Evolutionary conservation across 2,329 filamentous ascomycete genomes (phyloP).

Genomic region (Penicillium sclerotiorum): DNA sequence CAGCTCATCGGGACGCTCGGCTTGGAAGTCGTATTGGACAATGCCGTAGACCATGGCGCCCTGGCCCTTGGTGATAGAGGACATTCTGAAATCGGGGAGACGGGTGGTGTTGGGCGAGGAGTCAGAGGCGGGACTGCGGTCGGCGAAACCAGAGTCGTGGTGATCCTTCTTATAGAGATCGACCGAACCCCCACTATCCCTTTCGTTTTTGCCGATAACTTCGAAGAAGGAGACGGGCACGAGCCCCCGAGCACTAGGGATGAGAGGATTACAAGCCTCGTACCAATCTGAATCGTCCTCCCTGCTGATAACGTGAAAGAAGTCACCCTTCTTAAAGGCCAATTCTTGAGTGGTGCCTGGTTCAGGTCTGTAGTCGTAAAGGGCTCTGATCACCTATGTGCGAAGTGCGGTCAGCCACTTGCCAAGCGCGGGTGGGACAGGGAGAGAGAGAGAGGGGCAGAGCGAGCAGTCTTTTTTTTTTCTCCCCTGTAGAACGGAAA

Average conservation of each 20-base stretch:
- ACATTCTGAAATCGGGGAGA: slow-evolving; percentile 41
- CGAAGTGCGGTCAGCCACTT: slow-evolving; percentile 16
- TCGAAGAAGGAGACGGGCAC: slow-evolving; percentile 96
- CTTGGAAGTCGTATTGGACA: slow-evolving; percentile 95
- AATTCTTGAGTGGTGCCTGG: slow-evolving; percentile 71
- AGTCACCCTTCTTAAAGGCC: slow-evolving; percentile 91
- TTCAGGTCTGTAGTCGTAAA: slow-evolving; percentile 86
- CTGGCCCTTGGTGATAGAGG: slow-evolving; percentile 54
- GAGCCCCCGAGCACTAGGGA: slow-evolving; percentile 81
- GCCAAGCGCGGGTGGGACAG: slow-evolving; percentile 10
- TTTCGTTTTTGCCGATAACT: slow-evolving; percentile 84
- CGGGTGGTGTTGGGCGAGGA: slow-evolving; percentile 25
- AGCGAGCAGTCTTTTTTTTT: background rate
- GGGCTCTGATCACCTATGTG: slow-evolving; percentile 86
- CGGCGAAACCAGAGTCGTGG: slow-evolving; percentile 90
- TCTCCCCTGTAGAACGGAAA: background rate
- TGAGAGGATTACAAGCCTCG: slow-evolving; percentile 92
- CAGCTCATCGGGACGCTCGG: slow-evolving; percentile 91
- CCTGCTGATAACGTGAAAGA: slow-evolving; percentile 95
- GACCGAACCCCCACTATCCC: slow-evolving; percentile 76
- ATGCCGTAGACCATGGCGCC: slow-evolving; percentile 95
- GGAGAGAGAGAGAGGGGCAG: background rate
- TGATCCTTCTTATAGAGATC: slow-evolving; percentile 61
- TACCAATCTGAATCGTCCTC: slow-evolving; percentile 97
- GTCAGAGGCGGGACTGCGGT: slow-evolving; percentile 48